phyloP scores from a whole-genome alignment of 1,284 basidiomycete species.

The Marasmius tenuissimus region DNA sequence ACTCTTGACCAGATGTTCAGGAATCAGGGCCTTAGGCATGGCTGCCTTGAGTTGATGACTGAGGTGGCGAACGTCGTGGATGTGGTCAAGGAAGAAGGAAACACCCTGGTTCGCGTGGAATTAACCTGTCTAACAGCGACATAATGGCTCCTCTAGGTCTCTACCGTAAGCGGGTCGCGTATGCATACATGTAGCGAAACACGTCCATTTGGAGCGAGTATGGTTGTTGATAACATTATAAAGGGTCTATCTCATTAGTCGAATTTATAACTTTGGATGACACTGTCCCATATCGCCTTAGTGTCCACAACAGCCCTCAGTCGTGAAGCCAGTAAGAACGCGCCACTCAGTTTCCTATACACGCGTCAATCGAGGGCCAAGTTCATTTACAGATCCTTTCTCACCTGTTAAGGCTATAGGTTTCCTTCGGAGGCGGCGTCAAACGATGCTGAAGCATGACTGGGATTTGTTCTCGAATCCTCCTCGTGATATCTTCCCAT shows the following conservation, averaged over 20 bases:
- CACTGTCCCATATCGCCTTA: slow-evolving; percentile 71
- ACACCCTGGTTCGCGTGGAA: no score
- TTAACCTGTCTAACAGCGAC: no score
- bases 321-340: slow-evolving; percentile 88
- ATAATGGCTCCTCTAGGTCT: no score
- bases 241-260: neutral
- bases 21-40: neutral
- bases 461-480: slow-evolving; percentile 83
- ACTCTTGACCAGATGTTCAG: slow-evolving; percentile 1
- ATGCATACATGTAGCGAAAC: no score
- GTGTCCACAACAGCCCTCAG: slow-evolving; percentile 80
- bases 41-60: neutral
- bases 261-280: slow-evolving; percentile 42
- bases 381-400: slow-evolving; percentile 17
- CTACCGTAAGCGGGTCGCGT: no score
- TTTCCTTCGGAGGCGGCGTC: slow-evolving; percentile 92
- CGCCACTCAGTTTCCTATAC: slow-evolving; percentile 86
- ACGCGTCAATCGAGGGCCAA: neutral
- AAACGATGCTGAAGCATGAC: slow-evolving; percentile 88
- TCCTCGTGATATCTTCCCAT: slow-evolving; percentile 72
- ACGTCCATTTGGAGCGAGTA: no score
- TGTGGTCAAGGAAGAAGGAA: no score
- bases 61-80: neutral
- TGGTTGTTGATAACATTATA: neutral
- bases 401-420: slow-evolving; percentile 89